These are phyloP conservation scores for Scedosporium aurantiacum DNA, from an alignment of 2,329 filamentous ascomycete species.

Conservation along the genomic window DNA sequence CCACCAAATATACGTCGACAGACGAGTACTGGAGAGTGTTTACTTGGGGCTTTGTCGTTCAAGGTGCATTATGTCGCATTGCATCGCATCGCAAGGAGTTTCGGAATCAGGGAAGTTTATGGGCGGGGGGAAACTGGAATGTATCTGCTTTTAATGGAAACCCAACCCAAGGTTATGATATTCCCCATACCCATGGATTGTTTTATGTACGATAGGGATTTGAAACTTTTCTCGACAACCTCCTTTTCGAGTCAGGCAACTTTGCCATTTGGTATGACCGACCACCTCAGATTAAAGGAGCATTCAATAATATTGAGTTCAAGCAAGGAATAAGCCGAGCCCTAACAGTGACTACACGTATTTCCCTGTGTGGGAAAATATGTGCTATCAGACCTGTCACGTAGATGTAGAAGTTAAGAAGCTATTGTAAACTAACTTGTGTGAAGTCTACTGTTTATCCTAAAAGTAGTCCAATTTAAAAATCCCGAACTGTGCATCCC, in stretches of 20 bases:
- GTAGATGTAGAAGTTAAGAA: no score
- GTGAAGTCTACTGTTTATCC: no score
- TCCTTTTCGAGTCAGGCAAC: not conserved
- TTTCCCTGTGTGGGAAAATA: no score
- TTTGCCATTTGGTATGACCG: not conserved
- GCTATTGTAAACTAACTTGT: no score
- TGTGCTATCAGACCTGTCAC: no score
- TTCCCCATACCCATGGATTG: not conserved
- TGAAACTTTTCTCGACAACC: no score
- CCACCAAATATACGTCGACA: not conserved
- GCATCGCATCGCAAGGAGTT: slow-evolving; percentile 6
- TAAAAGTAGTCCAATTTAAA: not conserved
- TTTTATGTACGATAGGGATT: not conserved
- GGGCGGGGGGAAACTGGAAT: not conserved
- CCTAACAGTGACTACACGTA: no score
- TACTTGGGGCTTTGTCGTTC: not conserved
- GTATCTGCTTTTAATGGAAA: not conserved
- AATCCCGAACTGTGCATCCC: no score
- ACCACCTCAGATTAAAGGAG: no score
- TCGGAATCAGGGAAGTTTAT: not conserved
- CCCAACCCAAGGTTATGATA: not conserved
- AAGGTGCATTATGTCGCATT: not conserved
- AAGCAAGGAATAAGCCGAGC: no score
- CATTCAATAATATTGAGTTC: no score
- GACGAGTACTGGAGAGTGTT: not conserved